Conservation (phyloP, 331 rosid species). For the Quercus phellos region DNA sequence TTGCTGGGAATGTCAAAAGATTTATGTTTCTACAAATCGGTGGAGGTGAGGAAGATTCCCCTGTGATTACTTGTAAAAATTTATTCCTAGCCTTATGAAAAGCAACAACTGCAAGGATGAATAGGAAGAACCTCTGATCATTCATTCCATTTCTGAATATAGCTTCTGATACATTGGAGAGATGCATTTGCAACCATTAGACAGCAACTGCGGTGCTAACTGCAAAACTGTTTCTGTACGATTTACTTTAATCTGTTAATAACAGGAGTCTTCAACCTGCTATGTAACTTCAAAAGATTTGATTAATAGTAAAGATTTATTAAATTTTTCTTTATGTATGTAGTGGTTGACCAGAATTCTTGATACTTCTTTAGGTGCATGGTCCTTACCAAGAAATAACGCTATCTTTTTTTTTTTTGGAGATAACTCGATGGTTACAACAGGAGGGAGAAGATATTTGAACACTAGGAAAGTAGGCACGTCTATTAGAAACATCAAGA, state of each 20-base stretch:
- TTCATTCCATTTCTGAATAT: neutral
- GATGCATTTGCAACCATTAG: neutral
- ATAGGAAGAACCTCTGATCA: neutral
- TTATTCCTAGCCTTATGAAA: neutral
- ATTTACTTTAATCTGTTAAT: neutral
- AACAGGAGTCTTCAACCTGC: neutral
- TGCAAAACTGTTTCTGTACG: neutral
- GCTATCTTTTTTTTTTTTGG: too few relatives aligned
- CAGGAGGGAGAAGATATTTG: too few relatives aligned
- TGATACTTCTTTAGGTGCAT: neutral
- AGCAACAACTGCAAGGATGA: neutral
- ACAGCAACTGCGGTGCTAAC: neutral
- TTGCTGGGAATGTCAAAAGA: neutral
- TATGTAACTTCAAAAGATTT: too few relatives aligned
- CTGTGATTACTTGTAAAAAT: neutral
- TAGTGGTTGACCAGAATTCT: neutral
- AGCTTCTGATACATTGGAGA: too few relatives aligned
- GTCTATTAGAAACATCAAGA: too few relatives aligned
- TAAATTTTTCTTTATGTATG: neutral
- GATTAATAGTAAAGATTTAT: neutral
- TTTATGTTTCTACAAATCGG: neutral
- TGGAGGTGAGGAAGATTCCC: neutral
- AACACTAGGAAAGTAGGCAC: too few relatives aligned
- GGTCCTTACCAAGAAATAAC: neutral
- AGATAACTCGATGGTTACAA: too few relatives aligned